Base-by-base conservation (phyloP, 495 filamentous ascomycete species). In the Tuber indicum region DNA sequence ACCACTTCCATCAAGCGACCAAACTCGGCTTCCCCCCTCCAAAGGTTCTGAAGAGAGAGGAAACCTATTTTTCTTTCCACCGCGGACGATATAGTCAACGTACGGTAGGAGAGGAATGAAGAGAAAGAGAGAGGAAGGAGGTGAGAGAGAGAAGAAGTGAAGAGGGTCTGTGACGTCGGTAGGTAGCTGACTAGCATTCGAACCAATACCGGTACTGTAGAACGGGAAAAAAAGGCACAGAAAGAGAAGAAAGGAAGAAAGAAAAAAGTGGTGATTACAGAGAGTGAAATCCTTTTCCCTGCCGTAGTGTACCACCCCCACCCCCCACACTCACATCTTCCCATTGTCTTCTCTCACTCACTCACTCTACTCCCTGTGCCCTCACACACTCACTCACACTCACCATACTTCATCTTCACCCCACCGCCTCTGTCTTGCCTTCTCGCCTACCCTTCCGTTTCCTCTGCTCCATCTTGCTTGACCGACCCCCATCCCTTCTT, bases 1-100 rank as follows among this genome's bases (percentile, higher is more conserved):
- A 79, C 73, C 78, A 72, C 77, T 78, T 76, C 62, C 41, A 75
- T 72, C 71, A 62, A 71, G 75, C 78, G 71, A 79, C 77, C 78
- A 75, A 66, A 76, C 71, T 46, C 73, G 73, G 76, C 45, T 72
- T 47, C 3, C 36, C 71, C 76, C 75, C 52, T 71, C 43, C 73
- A 80, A 73, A 58, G 26, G 74, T 76, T 79, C 52, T 66, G 73
- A 26, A 36, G 47, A 21, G 47, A 36, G 21, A 21, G 47, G 3
- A 62, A 26, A 26, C 4, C 8, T 5, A 26, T 58, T 58, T 58
- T 17, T 58, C 52, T 17, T 23, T 7, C 23, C n/a, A 26, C 52
- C n/a, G 9, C 52, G 52, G 52, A 58, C 52, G 23, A 36, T 66
- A 66, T 8, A 36, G 58, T 32, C 58, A 32, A 32, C 58, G 12